Evolutionary conservation across 2,329 filamentous ascomycete species (phyloP), one percentile per base, ranked within the genome.

Genomic region (Cordyceps farinosa): DNA sequence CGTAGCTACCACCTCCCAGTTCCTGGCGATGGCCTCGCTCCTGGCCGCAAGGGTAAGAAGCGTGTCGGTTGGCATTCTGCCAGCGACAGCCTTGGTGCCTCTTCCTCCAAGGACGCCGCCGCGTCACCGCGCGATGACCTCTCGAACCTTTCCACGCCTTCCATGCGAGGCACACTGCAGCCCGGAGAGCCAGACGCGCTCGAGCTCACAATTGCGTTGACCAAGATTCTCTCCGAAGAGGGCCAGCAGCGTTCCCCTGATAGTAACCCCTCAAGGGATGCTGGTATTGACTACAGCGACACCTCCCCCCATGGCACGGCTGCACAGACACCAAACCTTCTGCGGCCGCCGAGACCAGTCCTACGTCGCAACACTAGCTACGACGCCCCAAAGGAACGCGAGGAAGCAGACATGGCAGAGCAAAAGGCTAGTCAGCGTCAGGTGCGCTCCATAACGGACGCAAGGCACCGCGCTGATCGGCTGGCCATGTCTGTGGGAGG

Each of bases 361-460:
- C 67, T 79, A n/a, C 72, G 76, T 66, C 75, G 77, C 47, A 79
- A 78, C 66, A 79, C 77, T 48, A 79, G 77, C 66, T 79, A 79
- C 62, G 75, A 78, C 62, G 76, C 69, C 13, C 76, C 76, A 1
- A 71, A 74, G 66, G 77, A 79, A 68, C 70, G 74, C 10, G 72
- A 79, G 65, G 72, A 71, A 66, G 77, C 77, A 32, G 77, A 79
- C 63, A 69, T 70, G 45, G 77, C 77, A 10, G 77, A 79, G 68
- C 70, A 73, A 44, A 69, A 66, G 57, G 71, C 74, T n/a, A 73
- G 71, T 2, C 69, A 77, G 66, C 73, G 76, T 6, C 74, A 77
- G 63, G 70, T 76, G 22, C 74, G 72, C 47, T 79, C 77, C 58
- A 76, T 78, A 57, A 75, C 73, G 22, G 75, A 77, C 66, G 77